Evolutionary conservation across 495 filamentous ascomycete species (phyloP).

Genomic region (Daldinia childiae): DNA sequence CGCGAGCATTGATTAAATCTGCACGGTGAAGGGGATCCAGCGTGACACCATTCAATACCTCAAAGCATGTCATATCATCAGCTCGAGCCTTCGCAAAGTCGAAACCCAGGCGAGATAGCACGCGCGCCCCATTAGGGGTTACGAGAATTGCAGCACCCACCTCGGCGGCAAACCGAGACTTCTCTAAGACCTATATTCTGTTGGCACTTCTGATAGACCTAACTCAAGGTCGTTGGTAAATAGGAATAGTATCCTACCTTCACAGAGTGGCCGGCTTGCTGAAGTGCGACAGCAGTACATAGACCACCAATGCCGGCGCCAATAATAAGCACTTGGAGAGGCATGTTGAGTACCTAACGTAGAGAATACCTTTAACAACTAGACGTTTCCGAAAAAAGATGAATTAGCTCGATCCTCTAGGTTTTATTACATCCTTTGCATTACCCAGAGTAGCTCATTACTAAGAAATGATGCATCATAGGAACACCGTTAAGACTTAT

Average conservation of each 20-base stretch:
- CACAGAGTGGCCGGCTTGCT: conserved; percentile 63
- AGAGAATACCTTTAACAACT: not conserved
- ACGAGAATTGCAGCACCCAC: conserved; percentile 1
- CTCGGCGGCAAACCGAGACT: not conserved
- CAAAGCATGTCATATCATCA: conserved; percentile 17
- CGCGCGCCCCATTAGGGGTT: conserved; percentile 58
- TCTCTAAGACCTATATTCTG: conserved; percentile 9
- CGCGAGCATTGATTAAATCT: conserved; percentile 5
- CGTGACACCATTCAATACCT: conserved; percentile 17
- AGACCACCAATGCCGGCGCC: conserved; percentile 69
- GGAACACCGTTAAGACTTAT: not conserved
- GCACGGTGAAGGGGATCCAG: conserved; percentile 13
- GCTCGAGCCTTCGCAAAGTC: conserved; percentile 31
- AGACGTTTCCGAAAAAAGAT: not conserved
- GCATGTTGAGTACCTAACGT: conserved; percentile 5
- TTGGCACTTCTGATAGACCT: not conserved
- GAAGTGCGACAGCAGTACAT: conserved; percentile 63
- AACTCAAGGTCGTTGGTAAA: not conserved
- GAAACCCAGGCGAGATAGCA: conserved; percentile 55
- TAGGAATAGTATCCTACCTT: conserved; percentile 34
- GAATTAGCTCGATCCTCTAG: not conserved
- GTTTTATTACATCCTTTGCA: not conserved
- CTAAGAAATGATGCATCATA: not conserved
- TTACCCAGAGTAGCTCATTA: not conserved
- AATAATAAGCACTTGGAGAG: conserved; percentile 56